A percentile compares a stretch with the other conserved stretches of the same genome.
Evolutionary conservation across 768 basidiomycete genomes (phyloP).

Genomic region (Ramaria rubella): DNA sequence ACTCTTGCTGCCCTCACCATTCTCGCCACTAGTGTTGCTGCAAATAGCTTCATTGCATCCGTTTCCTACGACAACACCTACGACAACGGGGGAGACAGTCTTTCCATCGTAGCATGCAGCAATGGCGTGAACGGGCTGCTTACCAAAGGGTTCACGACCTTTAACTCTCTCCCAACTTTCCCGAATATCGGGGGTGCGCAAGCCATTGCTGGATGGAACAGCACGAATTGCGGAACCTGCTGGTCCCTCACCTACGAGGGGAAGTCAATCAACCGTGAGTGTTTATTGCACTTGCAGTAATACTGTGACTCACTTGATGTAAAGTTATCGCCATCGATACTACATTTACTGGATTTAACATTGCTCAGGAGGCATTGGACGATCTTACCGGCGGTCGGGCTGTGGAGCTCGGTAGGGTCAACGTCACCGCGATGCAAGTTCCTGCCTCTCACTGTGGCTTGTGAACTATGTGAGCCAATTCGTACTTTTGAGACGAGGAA

Average conservation of each 20-base stretch:
- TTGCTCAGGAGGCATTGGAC: slow-evolving; percentile 49
- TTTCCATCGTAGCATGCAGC: slow-evolving; percentile 33
- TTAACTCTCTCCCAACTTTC: slow-evolving; percentile 33
- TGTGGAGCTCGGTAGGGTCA: slow-evolving; percentile 40
- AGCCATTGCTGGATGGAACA: slow-evolving; percentile 23
- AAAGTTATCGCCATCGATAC: slow-evolving; percentile 25
- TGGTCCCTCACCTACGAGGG: slow-evolving; percentile 24
- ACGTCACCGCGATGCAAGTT: slow-evolving; percentile 39
- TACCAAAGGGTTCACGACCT: slow-evolving; percentile 27
- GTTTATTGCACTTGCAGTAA: not conserved
- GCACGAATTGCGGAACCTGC: slow-evolving; percentile 24
- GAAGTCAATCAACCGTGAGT: slow-evolving; percentile 13
- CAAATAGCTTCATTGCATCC: not conserved
- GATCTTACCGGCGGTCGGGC: slow-evolving; percentile 43
- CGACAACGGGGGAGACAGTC: slow-evolving; percentile 24
- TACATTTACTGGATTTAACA: slow-evolving; percentile 30
- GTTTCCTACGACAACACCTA: slow-evolving; percentile 35
- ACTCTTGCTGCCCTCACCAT: not conserved
- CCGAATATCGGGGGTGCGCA: slow-evolving; percentile 33
- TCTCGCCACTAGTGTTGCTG: not conserved
- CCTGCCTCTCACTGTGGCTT: slow-evolving; percentile 35
- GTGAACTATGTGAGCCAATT: not conserved
- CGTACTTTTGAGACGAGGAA: no score
- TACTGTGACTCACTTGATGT: not conserved
- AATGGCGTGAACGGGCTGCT: slow-evolving; percentile 32